phyloP scores from a whole-genome alignment of 2,329 filamentous ascomycete genomes.

The Chaetomiaceae sp. region DNA sequence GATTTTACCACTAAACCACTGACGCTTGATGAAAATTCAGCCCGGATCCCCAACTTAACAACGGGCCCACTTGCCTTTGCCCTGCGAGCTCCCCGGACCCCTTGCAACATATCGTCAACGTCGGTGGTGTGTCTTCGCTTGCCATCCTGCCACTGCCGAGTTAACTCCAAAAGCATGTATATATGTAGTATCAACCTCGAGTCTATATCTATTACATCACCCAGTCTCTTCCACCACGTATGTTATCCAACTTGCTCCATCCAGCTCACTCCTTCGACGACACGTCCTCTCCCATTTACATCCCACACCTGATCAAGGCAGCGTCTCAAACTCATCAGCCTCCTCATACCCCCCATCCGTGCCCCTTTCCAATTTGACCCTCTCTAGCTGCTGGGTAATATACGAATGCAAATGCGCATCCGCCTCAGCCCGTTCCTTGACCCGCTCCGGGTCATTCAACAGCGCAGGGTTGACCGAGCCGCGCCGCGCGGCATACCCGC shows the following conservation, averaged over 20 bases:
- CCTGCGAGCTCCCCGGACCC: too few relatives aligned
- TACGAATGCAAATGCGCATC: slow-evolving; percentile 75
- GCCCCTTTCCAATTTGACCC: slow-evolving; percentile 58
- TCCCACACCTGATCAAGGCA: slow-evolving; percentile 2
- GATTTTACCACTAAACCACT: slow-evolving; percentile 54
- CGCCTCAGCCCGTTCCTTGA: slow-evolving; percentile 49
- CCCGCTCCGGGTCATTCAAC: slow-evolving; percentile 45
- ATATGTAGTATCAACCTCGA: slow-evolving; percentile 1
- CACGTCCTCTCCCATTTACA: not conserved
- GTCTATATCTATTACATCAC: slow-evolving; percentile 4
- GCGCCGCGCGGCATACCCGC: slow-evolving; percentile 28
- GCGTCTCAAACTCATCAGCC: slow-evolving; percentile 47
- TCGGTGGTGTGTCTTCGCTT: too few relatives aligned
- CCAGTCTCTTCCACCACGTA: too few relatives aligned
- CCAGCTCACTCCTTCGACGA: not conserved
- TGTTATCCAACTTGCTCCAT: not conserved
- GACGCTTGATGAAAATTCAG: slow-evolving; percentile 16
- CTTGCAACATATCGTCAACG: too few relatives aligned
- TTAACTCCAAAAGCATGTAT: not conserved
- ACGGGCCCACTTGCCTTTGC: too few relatives aligned
- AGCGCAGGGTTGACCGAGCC: slow-evolving; percentile 25
- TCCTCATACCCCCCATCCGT: slow-evolving; percentile 32
- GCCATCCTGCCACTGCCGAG: not conserved
- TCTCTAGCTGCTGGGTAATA: slow-evolving; percentile 73
- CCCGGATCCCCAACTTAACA: not conserved